Evolutionary conservation across 2,329 filamentous ascomycete genomes (phyloP).

Genomic region (Echinosphaeria canescens): DNA sequence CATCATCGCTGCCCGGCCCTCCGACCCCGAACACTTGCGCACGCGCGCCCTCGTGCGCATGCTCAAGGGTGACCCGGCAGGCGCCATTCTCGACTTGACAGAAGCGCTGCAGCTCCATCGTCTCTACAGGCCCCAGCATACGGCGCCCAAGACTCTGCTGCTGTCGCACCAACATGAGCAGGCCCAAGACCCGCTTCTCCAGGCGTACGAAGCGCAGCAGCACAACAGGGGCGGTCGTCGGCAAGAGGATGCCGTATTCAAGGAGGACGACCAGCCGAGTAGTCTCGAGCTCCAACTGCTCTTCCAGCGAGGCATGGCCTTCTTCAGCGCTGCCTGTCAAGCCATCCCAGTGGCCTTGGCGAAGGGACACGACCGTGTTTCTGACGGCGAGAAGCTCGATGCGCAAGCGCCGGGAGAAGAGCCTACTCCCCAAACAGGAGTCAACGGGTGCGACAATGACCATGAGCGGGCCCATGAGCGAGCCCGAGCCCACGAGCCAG

Average conservation of each 20-base stretch:
- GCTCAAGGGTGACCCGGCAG: conserved; percentile 54
- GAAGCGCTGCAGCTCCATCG: conserved; percentile 35
- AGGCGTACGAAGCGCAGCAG: conserved; percentile 11
- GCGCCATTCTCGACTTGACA: conserved; percentile 49
- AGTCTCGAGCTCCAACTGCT: conserved; percentile 55
- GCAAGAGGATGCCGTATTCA: conserved; percentile 12
- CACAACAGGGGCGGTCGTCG: conserved; percentile 7
- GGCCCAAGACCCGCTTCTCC: conserved; percentile 24
- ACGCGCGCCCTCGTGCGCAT: conserved; percentile 55
- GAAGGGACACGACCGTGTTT: too few species aligned
- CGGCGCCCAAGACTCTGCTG: conserved; percentile 10
- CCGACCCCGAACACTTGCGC: conserved; percentile 43
- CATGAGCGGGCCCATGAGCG: too few species aligned
- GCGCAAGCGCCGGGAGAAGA: too few species aligned
- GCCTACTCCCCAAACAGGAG: too few species aligned
- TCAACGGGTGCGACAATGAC: too few species aligned
- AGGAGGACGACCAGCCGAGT: conserved; percentile 39
- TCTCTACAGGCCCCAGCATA: conserved; percentile 28
- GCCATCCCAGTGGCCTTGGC: too few species aligned
- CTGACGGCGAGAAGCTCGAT: conserved; percentile 11
- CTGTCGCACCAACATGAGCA: too few species aligned
- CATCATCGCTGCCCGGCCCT: conserved; percentile 40
- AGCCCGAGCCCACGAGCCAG: background rate
- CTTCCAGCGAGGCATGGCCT: conserved; percentile 54
- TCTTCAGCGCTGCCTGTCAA: conserved; percentile 52